Base-by-base conservation (phyloP, 225 moss, liverwort and hornwort species). In the Pleurozium schreberi region DNA sequence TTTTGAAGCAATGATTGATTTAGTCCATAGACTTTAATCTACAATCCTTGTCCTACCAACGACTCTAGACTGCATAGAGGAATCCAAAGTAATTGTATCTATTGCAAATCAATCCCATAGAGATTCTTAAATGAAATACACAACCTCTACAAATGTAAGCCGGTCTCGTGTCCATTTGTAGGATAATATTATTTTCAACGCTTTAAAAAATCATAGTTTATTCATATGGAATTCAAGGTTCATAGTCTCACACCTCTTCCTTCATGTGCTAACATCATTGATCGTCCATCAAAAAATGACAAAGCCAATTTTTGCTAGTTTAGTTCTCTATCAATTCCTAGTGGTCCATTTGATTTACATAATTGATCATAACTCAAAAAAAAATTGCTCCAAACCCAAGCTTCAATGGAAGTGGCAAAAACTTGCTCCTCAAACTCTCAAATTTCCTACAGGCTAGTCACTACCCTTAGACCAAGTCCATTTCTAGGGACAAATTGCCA, bases 141-240 rank as follows among this genome's bases (percentile, higher is more conserved):
- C 1, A 15, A 0, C 25, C 11, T 77, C 9, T 0, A 53, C 38
- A 53, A 53, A 23, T 76, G 36, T 22, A 3, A 13, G n/a, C n/a
- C n/a, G n/a, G 5, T 5, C 9, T 5, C 14, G 3, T 1, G 2
- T 52, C 1, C 0, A 76, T 8, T 8, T 21, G 3, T 6, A 1
- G 0, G 27, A 33, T 5, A 22, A n/a, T n/a, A 0, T 3, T 34
- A 75, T 3, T 34, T 50, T 1, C 0, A 21, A 3, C 0, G 34
- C 8, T 75, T 50, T 10, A 2, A 12, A 21, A 52, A 76, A 0
- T 52, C 8, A 34, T 36, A 36, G 2, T 13, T 77, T 36, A 23
- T 25, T 38, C 0, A 23, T 2, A 9, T 2, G 1, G 3, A 53
- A n/a, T n/a, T n/a, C n/a, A n/a, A n/a, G n/a, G n/a, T n/a, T n/a